These are phyloP conservation scores for Aureobasidium sp. DNA, from an alignment of 2,329 filamentous ascomycete genomes.

Conservation along the genomic window DNA sequence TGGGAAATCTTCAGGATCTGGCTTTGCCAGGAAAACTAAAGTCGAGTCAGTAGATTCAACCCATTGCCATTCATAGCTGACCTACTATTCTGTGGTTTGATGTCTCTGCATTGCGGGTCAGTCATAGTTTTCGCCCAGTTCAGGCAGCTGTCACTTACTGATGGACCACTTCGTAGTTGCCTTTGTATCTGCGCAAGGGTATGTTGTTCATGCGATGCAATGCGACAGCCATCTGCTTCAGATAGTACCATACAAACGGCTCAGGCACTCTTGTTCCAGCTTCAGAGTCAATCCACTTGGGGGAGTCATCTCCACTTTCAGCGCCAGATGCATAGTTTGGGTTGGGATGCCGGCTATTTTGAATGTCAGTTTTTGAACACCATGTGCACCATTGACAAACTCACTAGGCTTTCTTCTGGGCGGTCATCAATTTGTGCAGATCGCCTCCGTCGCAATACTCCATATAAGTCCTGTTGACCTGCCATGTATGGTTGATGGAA, in stretches of 20 bases:
- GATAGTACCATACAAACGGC: slow-evolving; percentile 6
- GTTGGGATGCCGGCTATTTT: neutral
- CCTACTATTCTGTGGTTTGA: slow-evolving; percentile 6
- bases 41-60: neutral
- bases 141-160: neutral
- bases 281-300: neutral
- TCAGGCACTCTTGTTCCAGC: neutral
- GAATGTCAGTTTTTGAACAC: neutral
- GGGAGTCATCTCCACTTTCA: neutral
- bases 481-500: neutral
- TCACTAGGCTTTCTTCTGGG: neutral
- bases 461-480: neutral
- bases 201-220: neutral
- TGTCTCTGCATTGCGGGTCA: slow-evolving; percentile 1
- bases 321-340: neutral
- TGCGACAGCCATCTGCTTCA: slow-evolving; percentile 4
- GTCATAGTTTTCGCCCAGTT: neutral
- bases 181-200: neutral
- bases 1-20: neutral
- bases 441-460: slow-evolving; percentile 1
- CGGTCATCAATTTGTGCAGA: neutral
- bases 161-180: neutral
- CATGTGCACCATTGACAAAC: neutral
- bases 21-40: neutral
- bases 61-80: neutral